phyloP scores from a whole-genome alignment of 108 stramenopile species.

The Cylindrotheca closterium region DNA sequence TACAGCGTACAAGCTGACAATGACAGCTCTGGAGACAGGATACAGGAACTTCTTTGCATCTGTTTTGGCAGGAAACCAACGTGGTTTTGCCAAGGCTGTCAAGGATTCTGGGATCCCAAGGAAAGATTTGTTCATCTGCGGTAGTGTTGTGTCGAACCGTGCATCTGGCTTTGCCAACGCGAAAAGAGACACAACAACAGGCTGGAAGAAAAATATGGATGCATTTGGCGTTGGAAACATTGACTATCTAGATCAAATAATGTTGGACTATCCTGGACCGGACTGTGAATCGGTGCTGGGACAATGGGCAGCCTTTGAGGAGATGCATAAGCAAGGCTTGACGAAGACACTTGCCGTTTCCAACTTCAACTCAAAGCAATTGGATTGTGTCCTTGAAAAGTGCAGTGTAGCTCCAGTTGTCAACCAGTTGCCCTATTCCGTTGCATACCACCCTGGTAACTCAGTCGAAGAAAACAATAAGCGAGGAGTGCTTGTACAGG shows the following conservation, averaged over 20 bases:
- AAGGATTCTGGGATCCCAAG: constrained; percentile 65
- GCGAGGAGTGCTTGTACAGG: constrained; percentile 70
- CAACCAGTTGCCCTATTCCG: constrained; percentile 67
- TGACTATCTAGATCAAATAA: constrained; percentile 75
- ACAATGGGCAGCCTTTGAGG: constrained; percentile 74
- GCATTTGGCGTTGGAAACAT: constrained; percentile 60
- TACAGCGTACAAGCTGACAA: constrained; percentile 68
- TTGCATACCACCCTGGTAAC: constrained; percentile 61
- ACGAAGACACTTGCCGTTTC: constrained; percentile 61
- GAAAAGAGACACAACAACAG: constrained; percentile 58
- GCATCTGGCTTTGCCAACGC: constrained; percentile 57
- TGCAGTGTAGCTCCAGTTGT: constrained; percentile 60
- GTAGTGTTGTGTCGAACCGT: constrained; percentile 69
- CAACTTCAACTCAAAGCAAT: constrained; percentile 63
- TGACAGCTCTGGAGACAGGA: constrained; percentile 64
- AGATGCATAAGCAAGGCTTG: constrained; percentile 54
- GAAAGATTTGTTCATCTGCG: constrained; percentile 72
- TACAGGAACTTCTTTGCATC: constrained; percentile 81
- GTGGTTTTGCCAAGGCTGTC: constrained; percentile 68
- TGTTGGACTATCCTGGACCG: constrained; percentile 82
- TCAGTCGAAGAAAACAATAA: constrained; percentile 52
- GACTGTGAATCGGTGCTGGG: constrained; percentile 71
- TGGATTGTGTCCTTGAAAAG: constrained; percentile 63
- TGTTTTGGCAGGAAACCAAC: constrained; percentile 77
- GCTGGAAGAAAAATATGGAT: constrained; percentile 68